Conservation (phyloP, 2,329 filamentous ascomycete species). For the Talaromyces albobiverticillius region DNA sequence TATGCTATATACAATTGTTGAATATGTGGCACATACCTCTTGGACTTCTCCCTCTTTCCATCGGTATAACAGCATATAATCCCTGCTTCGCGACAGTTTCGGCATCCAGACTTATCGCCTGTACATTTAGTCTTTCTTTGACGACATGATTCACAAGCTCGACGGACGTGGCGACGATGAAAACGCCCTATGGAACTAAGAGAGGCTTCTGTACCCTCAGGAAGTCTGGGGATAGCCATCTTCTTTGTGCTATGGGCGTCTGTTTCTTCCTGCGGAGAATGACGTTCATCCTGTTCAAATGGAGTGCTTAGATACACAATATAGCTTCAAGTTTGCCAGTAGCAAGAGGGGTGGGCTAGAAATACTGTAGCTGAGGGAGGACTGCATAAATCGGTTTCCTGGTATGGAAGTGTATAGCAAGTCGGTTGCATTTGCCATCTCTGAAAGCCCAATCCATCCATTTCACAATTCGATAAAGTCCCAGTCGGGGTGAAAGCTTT, state of each 20-base stretch:
- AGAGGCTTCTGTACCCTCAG: slow-evolving; percentile 31
- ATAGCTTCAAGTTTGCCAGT: not conserved
- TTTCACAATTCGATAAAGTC: slow-evolving; percentile 17
- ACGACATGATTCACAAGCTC: slow-evolving; percentile 46
- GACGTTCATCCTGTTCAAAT: slow-evolving; percentile 23
- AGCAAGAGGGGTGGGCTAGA: not conserved
- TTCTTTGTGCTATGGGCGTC: slow-evolving; percentile 25
- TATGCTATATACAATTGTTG: not conserved
- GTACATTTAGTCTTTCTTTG: slow-evolving; percentile 47
- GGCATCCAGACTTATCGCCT: slow-evolving; percentile 43
- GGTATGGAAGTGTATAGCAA: slow-evolving; percentile 30
- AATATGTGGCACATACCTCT: slow-evolving; percentile 29
- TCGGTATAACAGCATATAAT: slow-evolving; percentile 45
- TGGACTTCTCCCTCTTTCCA: slow-evolving; percentile 45
- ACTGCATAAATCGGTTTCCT: slow-evolving; percentile 29
- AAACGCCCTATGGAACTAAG: slow-evolving; percentile 32
- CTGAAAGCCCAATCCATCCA: slow-evolving; percentile 28
- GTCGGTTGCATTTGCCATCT: slow-evolving; percentile 30
- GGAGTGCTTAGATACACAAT: not conserved
- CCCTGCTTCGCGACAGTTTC: slow-evolving; percentile 43
- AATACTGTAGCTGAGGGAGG: slow-evolving; percentile 29
- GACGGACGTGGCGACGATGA: slow-evolving; percentile 36
- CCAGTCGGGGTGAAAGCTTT: not conserved
- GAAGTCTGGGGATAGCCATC: slow-evolving; percentile 36
- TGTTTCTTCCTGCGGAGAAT: slow-evolving; percentile 23